Base-by-base conservation (phyloP, 352 stramenopile species). In the Globisporangium perplexum region DNA sequence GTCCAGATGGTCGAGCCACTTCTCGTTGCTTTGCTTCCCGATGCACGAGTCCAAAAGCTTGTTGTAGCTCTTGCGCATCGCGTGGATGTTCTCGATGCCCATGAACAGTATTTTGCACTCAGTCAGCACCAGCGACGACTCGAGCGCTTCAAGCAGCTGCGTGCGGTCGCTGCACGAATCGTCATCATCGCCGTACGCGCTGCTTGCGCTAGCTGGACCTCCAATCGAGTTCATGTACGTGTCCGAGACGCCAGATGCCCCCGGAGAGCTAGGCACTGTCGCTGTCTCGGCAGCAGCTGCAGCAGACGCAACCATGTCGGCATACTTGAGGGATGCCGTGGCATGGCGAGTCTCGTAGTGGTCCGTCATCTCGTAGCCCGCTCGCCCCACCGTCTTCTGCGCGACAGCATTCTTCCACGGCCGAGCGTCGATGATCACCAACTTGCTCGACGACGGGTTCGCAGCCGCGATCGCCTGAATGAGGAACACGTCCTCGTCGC, bases 1-100 rank as follows among this genome's bases (percentile, higher is more conserved):
- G 0, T 72, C 76, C 12, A 93, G 69, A 17, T 90, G 78, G 24
- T 93, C 83, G 20, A 90, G 59, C 80, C 83, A 93, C 54, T 88
- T 90, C n/a, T 88, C 76, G 45, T 76, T 86, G 26, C 55, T 80
- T 22, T 78, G 63, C 39, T 83, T 84, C 24, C 66, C 76, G n/a
- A 78, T 74, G 28, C 73, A 66, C 47, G 91, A 46, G 31, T 94
- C 78, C 36, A 80, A 62, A 4, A 97, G 54, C 46, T 83, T 85
- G 56, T 78, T 74, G 56, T 96, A 90, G 50, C 73, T 83, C 47
- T 93, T 88, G 11, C 91, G 83, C 78, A 98, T 92, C 8, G 71
- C 78, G 65, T 97, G 90, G 53, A 98, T 97, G 66, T 97, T 97
- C 33, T 93, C 82, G 33, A 97, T 96, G 22, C 86, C 83, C 71